Base-by-base conservation (phyloP, 495 filamentous ascomycete species). In the Penicillium argentinense region DNA sequence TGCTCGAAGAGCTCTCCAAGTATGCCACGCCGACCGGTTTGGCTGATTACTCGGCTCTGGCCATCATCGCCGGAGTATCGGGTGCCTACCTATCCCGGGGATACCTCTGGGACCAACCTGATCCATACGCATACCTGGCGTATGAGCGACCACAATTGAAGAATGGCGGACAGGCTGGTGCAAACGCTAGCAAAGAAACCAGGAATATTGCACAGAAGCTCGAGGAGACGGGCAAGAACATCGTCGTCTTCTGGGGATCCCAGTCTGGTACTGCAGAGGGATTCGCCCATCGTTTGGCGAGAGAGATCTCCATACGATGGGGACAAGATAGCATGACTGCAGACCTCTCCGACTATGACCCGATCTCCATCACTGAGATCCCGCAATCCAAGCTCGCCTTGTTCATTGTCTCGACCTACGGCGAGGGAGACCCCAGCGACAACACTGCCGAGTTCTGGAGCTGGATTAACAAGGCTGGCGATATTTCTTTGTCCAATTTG, bases 181-280 rank as follows among this genome's bases (percentile, higher is more conserved):
- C 49, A 1, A 51, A 41, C 30, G 37, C 43, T 22, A 43, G 32
- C 30, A 58, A 57, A 23, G 63, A 67, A n/a, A 70, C 67, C 1
- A 46, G 67, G 19, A 68, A 68, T 32, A 67, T 71, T 24, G 67
- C 65, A 9, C 60, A 62, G 21, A 67, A 64, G 22, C 24, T 71
- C 11, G 57, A 63, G 14, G 60, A 67, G 33, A 53, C 63, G 1
- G 55, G 68, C 5, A 69, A 66, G 39, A 45, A 64, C 9, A 53
- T 75, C n/a, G 73, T 76, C 12, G 64, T 80, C 7, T 75, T 80
- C 53, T 82, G 73, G 72, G 77, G 74, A 38, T 80, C 75, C 0
- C 77, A 82, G 59, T 78, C 76, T 12, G 77, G 78, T 9, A 80
- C 75, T 0, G 74, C 76, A 0, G 77, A 80, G 48, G 64, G 64